Percentiles rank a stretch among this genome's conserved stretches.
These are phyloP conservation scores for Trichoderma koningii DNA, from an alignment of 2,329 filamentous ascomycete genomes.

Conservation along the genomic window DNA sequence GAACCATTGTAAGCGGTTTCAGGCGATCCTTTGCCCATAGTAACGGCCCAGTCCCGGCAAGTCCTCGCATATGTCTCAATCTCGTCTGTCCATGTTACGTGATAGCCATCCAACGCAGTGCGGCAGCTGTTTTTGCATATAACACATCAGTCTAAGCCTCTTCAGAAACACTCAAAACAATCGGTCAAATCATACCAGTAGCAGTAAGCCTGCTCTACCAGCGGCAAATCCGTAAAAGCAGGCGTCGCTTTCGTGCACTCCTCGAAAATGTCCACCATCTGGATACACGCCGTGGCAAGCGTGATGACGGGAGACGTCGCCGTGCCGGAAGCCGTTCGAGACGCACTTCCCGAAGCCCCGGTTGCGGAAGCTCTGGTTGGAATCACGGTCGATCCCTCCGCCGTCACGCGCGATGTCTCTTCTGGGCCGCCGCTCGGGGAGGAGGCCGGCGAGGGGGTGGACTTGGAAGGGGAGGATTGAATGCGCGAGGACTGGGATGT, in stretches of 20 bases:
- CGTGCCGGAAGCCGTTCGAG: background rate
- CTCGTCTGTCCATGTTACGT: slow-evolving; percentile 37
- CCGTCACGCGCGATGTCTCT: background rate
- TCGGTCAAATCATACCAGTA: slow-evolving; percentile 36
- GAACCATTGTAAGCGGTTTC: slow-evolving; percentile 35
- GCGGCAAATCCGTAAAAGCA: slow-evolving; percentile 35
- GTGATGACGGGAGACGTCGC: background rate
- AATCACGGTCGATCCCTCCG: background rate
- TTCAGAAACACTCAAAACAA: background rate
- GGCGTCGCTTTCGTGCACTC: slow-evolving; percentile 34
- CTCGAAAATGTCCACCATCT: slow-evolving; percentile 36
- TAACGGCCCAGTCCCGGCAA: slow-evolving; percentile 37
- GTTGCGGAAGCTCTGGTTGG: background rate
- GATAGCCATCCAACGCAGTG: slow-evolving; percentile 25
- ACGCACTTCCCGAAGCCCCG: background rate
- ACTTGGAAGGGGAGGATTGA: background rate
- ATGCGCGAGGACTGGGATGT: background rate
- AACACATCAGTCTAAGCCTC: slow-evolving; percentile 26
- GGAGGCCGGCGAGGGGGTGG: slow-evolving; percentile 11
- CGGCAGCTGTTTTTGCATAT: slow-evolving; percentile 30
- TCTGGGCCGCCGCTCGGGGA: slow-evolving; percentile 11
- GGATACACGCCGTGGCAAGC: slow-evolving; percentile 33
- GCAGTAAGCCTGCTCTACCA: slow-evolving; percentile 37
- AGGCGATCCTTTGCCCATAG: slow-evolving; percentile 31
- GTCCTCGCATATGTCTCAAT: slow-evolving; percentile 38